Evolutionary conservation across 2,329 filamentous ascomycete genomes (phyloP), one percentile per base, ranked within the genome.

Genomic region (Colletotrichum camelliae): DNA sequence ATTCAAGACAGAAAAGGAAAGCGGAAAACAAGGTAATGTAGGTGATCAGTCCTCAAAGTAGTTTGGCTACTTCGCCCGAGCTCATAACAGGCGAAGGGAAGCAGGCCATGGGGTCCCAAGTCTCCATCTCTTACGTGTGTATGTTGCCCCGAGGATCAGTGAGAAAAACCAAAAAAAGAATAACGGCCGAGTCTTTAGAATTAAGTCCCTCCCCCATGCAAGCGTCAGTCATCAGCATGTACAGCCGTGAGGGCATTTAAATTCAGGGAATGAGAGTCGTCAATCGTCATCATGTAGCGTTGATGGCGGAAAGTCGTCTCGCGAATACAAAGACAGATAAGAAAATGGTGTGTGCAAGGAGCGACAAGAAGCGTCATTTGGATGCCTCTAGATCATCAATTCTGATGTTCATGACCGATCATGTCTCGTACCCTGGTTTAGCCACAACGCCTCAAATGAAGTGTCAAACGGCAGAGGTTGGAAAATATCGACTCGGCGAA

Each of bases 161-260:
- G 33, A 31, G 64, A 37, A 39, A 48, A 58, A 67, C 27, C 16
- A 60, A 70, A 77, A 70, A 66, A 70, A 62, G 67, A 74, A 76
- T 77, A 79, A 66, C 60, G 52, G 48, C 61, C 68, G 61, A 72
- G 52, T 76, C 77, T 76, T 71, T 67, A 72, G 60, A 39, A 81
- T 79, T 79, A 79, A 76, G 57, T 77, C 78, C 82, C 62, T 48
- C 43, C 73, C 81, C 82, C 81, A 82, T 85, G 85, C 83, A 86
- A 83, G 82, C 84, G 83, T 87, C 82, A 85, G 83, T 87, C 85
- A 84, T 87, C 82, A 86, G 83, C 85, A 83, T 86, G 82, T 85
- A 83, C 81, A 83, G 83, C 82, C 83, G 78, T 84, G 81, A 82
- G 77, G 80, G 80, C 81, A 80, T 84, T 77, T 72, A 70, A 39